Base-by-base conservation (phyloP, 2,329 filamentous ascomycete species). In the Fusarium sp. region DNA sequence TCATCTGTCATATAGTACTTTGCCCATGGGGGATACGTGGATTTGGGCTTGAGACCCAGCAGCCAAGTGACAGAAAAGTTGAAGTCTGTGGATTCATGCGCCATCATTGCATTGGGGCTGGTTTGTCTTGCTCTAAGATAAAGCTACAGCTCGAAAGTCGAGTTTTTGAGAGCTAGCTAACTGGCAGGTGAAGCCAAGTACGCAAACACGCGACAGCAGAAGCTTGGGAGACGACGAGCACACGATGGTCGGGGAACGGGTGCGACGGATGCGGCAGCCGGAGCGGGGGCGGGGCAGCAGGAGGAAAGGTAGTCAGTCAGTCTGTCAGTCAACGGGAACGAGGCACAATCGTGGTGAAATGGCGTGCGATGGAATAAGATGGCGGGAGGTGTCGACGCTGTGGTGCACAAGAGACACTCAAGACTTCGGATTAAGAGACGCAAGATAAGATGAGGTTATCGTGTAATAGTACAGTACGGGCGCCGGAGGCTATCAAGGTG, bases 1-100 rank as follows among this genome's bases (percentile, higher is more conserved):
- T 73, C 71, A 41, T 70, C 56, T 36, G 69, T 64, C 53, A 71
- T 52, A 39, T 61, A 72, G 24, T 62, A 61, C 35, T 57, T 64
- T 46, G 67, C 68, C 70, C 70, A 72, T 52, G 54, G 24, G 28
- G 70, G 70, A 58, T 55, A 57, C 47, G 56, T 63, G 44, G 69
- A 59, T 61, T 53, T 68, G 50, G 69, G 64, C 56, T 62, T 66
- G 28, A 72, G 69, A 44, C 70, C 70, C 38, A 72, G 58, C 31
- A 72, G 58, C 70, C 70, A 72, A 61, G 68, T 71, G 53, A 72
- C 68, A 31, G 61, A 71, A 62, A 72, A 72, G 61, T 57, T 70
- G 56, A 69, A 62, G 47, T 70, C 64, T 35, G 61, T 61, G 36
- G 64, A 70, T 55, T 68, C 57, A 52, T 69, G 70, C 52, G 71